A percentile compares a stretch with the other conserved stretches of the same genome.
Conservation (phyloP, 179 eudicot genomes). For the Carnegiea gigantea region DNA sequence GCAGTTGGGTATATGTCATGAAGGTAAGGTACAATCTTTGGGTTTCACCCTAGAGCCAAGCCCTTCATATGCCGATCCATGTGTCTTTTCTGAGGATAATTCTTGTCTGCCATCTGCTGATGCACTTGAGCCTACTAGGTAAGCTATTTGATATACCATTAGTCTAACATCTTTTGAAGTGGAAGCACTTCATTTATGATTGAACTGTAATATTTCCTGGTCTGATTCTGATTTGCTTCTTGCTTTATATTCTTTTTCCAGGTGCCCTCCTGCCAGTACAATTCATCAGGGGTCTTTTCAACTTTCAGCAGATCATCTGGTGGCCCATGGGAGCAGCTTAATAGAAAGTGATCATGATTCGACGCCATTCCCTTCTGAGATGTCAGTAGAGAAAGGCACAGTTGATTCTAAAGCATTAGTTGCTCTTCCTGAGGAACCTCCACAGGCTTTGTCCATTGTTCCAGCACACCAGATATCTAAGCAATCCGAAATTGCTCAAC, state of each 20-base stretch:
- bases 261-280: conserved; percentile 44
- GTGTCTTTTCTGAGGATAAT: conserved; percentile 37
- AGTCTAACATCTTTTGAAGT: background rate
- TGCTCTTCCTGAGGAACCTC: conserved; percentile 44
- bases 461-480: conserved; percentile 53
- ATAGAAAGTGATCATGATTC: conserved; percentile 85
- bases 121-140: conserved; percentile 54
- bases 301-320: conserved; percentile 28
- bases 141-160: conserved; percentile 8
- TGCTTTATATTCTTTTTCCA: conserved; percentile 21
- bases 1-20: conserved; percentile 74
- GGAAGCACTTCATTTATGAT: no score
- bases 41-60: conserved; percentile 81
- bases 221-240: conserved; percentile 3
- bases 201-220: no score
- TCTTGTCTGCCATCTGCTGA: conserved; percentile 34
- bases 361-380: conserved; percentile 63
- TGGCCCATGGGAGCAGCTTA: conserved; percentile 38
- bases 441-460: conserved; percentile 51
- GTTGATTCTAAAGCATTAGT: conserved; percentile 60
- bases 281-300: conserved; percentile 36
- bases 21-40: conserved; percentile 58
- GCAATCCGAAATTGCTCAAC: conserved; percentile 65
- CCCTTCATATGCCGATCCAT: conserved; percentile 33
- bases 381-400: conserved; percentile 46